These are phyloP conservation scores for Lolium rigidum DNA, from an alignment of 176 grass and related monocot species.

Conservation along the genomic window DNA sequence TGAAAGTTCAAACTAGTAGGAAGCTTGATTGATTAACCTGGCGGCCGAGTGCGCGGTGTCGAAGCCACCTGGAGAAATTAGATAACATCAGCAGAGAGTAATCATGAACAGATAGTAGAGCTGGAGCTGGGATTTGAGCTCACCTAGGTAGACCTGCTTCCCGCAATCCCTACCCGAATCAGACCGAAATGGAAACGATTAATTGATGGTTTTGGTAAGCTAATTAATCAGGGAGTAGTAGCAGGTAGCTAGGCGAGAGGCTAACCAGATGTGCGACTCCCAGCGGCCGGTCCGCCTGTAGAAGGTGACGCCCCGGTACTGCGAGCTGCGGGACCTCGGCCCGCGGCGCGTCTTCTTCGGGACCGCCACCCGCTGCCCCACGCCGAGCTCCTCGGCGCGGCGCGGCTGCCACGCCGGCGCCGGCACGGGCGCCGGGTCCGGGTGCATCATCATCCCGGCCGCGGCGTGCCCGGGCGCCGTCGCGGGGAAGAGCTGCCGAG, in stretches of 20 bases:
- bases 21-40: constrained; percentile 47
- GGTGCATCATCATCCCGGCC: not conserved
- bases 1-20: not conserved
- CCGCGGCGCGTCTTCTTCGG: constrained; percentile 90
- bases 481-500: constrained; percentile 74
- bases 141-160: constrained; percentile 97
- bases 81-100: not conserved
- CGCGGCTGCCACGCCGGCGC: constrained; percentile 23
- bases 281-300: constrained; percentile 93
- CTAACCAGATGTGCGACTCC: constrained; percentile 98
- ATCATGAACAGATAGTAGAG: not conserved
- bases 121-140: constrained; percentile 30
- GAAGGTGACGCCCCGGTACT: constrained; percentile 98
- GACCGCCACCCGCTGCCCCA: constrained; percentile 1
- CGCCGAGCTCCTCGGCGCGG: constrained; percentile 33
- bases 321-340: constrained; percentile 93
- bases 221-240: not conserved
- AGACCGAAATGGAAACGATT: constrained; percentile 30
- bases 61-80: constrained; percentile 80
- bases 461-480: not conserved
- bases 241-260: not conserved
- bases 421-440: constrained; percentile 3
- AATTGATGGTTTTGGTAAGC: constrained; percentile 27
- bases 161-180: constrained; percentile 84
- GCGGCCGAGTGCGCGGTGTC: constrained; percentile 95